Conservation (phyloP, 306 rosid genomes). For the Trifolium pratense region DNA sequence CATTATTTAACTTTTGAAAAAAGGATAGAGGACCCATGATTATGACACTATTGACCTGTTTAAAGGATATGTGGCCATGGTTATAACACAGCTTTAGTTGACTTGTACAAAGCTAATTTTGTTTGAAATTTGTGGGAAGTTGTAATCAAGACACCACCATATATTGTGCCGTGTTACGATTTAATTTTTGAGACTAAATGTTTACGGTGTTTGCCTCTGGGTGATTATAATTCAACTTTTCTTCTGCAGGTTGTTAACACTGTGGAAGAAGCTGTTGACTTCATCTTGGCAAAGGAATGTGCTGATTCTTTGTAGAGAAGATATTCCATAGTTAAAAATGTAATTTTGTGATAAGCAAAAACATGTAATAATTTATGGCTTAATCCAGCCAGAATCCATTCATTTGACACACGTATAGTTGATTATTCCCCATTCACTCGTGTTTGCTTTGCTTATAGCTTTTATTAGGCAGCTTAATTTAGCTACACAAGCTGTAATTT, state of each 20-base stretch:
- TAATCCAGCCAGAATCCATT: conserved; percentile 24
- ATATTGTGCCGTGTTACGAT: neutral
- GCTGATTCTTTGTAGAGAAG: conserved; percentile 23
- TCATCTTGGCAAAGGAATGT: conserved; percentile 57
- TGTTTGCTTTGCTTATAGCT: neutral
- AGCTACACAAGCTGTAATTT: neutral
- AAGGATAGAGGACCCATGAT: conserved; percentile 3
- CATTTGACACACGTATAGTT: neutral
- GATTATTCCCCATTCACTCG: neutral
- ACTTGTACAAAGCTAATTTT: neutral
- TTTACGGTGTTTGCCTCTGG: conserved; percentile 9
- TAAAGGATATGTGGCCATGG: neutral
- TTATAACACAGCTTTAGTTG: neutral
- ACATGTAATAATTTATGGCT: conserved; percentile 31
- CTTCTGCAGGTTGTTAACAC: conserved; percentile 74
- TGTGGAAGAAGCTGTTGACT: conserved; percentile 74
- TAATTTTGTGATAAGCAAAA: conserved; percentile 19
- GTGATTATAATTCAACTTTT: conserved; percentile 25
- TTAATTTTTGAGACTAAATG: neutral
- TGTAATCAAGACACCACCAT: neutral
- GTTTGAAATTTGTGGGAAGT: conserved; percentile 9
- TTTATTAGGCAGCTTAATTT: conserved; percentile 17
- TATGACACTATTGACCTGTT: conserved; percentile 5
- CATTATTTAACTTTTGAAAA: conserved; percentile 1
- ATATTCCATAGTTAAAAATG: conserved; percentile 9